Percentiles rank a stretch among this genome's conserved stretches.
Evolutionary conservation across 1,139 yeast species (phyloP).

Genomic region (Sugiyamaella novakii): DNA sequence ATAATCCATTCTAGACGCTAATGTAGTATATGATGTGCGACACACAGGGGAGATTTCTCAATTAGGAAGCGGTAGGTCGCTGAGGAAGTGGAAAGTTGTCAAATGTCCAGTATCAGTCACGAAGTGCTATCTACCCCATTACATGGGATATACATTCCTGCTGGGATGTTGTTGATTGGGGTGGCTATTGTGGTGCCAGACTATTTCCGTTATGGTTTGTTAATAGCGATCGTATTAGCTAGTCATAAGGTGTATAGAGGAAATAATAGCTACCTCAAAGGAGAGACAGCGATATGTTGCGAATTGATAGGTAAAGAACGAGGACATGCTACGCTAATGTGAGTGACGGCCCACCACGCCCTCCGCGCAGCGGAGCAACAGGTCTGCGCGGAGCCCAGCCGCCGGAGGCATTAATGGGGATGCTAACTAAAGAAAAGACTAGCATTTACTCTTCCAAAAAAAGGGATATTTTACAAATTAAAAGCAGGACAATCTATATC

Average conservation of each 20-base stretch:
- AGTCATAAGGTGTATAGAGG: conserved; percentile 37
- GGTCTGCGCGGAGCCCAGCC: neutral
- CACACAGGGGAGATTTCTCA: no score
- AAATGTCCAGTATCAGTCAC: neutral
- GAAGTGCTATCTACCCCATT: conserved; percentile 33
- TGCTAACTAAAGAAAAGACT: conserved; percentile 51
- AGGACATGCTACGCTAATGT: conserved; percentile 77
- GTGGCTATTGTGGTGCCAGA: conserved; percentile 35
- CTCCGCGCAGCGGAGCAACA: conserved; percentile 9
- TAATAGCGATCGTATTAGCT: conserved; percentile 33
- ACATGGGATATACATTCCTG: conserved; percentile 43
- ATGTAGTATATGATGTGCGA: no score
- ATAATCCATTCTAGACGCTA: no score
- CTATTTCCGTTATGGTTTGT: conserved; percentile 34
- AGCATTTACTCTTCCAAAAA: conserved; percentile 62
- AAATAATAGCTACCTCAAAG: conserved; percentile 53
- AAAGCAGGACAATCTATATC: conserved; percentile 5
- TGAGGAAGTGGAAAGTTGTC: no score
- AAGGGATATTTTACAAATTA: neutral
- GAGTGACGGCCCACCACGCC: conserved; percentile 33
- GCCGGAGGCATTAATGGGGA: neutral
- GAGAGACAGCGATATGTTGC: conserved; percentile 69
- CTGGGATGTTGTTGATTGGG: conserved; percentile 39
- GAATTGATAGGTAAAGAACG: conserved; percentile 78
- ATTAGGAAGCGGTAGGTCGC: no score